Evolutionary conservation across 345 rosid genomes (phyloP).

Genomic region (Gossypium arboreum): DNA sequence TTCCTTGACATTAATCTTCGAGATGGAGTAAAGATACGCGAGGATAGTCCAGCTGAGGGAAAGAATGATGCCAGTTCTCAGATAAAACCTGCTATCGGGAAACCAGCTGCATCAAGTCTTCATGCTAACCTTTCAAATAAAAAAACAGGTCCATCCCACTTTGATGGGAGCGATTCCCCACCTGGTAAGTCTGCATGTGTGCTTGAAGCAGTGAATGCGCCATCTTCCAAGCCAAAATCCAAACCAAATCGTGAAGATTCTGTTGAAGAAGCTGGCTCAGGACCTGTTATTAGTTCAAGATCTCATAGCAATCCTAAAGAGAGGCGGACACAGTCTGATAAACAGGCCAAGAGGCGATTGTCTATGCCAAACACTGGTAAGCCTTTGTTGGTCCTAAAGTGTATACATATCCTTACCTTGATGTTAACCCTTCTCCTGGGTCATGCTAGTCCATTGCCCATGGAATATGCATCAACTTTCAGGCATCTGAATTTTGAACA

Average conservation of each 20-base stretch:
- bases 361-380: conserved; percentile 72
- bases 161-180: conserved; percentile 62
- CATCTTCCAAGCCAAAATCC: conserved; percentile 42
- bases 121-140: conserved; percentile 43
- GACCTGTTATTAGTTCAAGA: conserved; percentile 44
- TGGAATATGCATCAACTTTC: not conserved
- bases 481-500: not conserved
- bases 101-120: conserved; percentile 34
- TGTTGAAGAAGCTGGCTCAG: conserved; percentile 50
- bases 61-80: conserved; percentile 48
- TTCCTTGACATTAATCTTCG: conserved; percentile 83
- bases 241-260: conserved; percentile 44
- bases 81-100: conserved; percentile 49
- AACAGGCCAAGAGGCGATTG: conserved; percentile 56
- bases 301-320: conserved; percentile 90
- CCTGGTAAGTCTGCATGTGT: conserved; percentile 52
- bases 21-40: conserved; percentile 66
- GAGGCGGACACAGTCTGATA: conserved; percentile 47
- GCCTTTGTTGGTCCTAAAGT: conserved; percentile 16
- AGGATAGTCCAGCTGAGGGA: conserved; percentile 37
- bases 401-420: conserved; percentile 5
- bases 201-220: conserved; percentile 39
- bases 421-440: not conserved
- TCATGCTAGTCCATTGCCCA: not conserved
- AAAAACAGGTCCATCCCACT: conserved; percentile 66